phyloP scores from a whole-genome alignment of 78 protist species.

The Isochrysis galbana region DNA sequence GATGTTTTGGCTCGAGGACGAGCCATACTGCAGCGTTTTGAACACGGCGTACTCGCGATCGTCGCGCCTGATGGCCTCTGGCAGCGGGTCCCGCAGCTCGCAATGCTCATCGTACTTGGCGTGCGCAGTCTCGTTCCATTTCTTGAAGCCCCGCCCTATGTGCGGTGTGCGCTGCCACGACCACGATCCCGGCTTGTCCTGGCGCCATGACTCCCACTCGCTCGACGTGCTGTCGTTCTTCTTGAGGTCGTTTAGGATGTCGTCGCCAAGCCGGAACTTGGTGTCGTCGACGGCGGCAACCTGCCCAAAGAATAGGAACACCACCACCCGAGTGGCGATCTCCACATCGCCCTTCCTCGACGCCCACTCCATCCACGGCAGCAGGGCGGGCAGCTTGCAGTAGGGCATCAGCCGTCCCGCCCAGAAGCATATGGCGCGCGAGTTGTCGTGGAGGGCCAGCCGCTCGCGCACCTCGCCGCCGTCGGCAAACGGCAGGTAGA shows the following conservation, averaged over 20 bases:
- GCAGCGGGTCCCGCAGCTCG: not conserved
- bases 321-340: not conserved
- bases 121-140: not conserved
- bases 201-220: not conserved
- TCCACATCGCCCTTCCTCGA: not conserved
- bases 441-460: not conserved
- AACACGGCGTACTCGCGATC: not conserved
- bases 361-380: not conserved
- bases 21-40: not conserved
- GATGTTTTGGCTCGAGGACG: not conserved
- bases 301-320: not conserved
- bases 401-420: not conserved
- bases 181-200: not conserved
- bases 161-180: not conserved
- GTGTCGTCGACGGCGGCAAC: not conserved
- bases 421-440: not conserved
- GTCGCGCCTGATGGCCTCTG: not conserved
- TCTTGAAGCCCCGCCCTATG: not conserved
- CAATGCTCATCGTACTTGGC: not conserved
- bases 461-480: not conserved
- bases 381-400: not conserved
- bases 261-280: not conserved
- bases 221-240: not conserved
- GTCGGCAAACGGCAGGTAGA: not conserved
- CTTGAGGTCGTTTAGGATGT: not conserved